phyloP scores from a whole-genome alignment of 306 rosid genomes.

The Acacia crassicarpa region DNA sequence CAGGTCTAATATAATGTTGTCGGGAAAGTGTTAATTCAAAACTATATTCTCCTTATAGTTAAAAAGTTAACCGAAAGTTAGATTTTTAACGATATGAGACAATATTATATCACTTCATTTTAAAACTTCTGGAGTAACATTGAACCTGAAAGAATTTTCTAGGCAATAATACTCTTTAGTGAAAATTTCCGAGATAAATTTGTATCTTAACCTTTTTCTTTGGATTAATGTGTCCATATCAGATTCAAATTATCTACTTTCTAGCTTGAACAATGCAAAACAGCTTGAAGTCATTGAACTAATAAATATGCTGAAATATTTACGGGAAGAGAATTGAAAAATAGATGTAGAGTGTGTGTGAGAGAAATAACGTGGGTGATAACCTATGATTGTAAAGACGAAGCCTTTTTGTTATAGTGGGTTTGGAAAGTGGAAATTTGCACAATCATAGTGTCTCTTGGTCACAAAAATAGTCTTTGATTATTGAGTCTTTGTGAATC shows the following conservation, averaged over 20 bases:
- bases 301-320: too few species aligned
- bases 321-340: not conserved
- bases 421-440: constrained; percentile 22
- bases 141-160: too few species aligned
- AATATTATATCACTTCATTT: too few species aligned
- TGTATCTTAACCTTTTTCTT: not conserved
- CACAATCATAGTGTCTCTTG: constrained; percentile 22
- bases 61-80: too few species aligned
- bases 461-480: not conserved
- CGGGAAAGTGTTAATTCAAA: too few species aligned
- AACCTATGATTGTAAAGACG: too few species aligned
- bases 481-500: not conserved
- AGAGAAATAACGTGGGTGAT: not conserved
- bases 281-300: not conserved
- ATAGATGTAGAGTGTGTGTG: not conserved
- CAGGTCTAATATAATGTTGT: too few species aligned
- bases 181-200: too few species aligned
- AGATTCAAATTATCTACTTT: not conserved
- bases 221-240: not conserved
- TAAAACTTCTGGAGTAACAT: too few species aligned
- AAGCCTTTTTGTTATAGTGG: not conserved
- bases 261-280: not conserved
- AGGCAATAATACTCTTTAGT: too few species aligned
- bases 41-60: too few species aligned
- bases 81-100: too few species aligned